Percentiles rank a stretch among this genome's conserved stretches.
Conservation (phyloP, 2,329 filamentous ascomycete genomes). For the Calycina marina region DNA sequence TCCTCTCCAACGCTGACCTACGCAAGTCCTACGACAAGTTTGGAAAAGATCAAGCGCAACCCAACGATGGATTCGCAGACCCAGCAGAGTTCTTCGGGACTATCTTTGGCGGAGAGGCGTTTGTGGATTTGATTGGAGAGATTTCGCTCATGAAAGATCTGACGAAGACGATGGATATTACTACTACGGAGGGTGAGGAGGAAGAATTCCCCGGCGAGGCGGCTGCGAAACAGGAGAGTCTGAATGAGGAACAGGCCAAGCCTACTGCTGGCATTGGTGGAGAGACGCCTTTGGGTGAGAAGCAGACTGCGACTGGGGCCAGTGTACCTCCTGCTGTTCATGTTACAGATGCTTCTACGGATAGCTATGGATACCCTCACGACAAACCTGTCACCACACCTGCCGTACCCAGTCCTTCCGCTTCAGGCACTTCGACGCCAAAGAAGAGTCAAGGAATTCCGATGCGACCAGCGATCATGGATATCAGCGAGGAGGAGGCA, state of each 20-base stretch:
- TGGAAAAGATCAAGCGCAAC: constrained; percentile 89
- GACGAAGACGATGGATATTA: constrained; percentile 96
- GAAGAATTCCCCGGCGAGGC: constrained; percentile 47
- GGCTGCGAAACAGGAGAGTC: constrained; percentile 40
- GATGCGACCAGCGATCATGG: constrained; percentile 74
- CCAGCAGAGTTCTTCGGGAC: constrained; percentile 95
- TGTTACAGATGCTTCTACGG: constrained; percentile 11
- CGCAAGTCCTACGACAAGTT: constrained; percentile 91
- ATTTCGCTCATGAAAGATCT: constrained; percentile 98
- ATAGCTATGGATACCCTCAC: constrained; percentile 3
- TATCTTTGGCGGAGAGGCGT: constrained; percentile 95
- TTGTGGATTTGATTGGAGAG: constrained; percentile 93
- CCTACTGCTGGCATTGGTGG: constrained; percentile 3
- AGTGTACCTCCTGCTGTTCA: constrained; percentile 8
- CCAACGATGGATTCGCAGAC: constrained; percentile 84
- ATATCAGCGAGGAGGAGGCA: constrained; percentile 68
- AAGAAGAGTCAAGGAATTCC: constrained; percentile 37
- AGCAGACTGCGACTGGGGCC: background rate
- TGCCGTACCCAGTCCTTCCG: constrained; percentile 11
- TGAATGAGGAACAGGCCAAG: constrained; percentile 22
- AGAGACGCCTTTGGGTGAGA: constrained; percentile 3
- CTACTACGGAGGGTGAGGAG: constrained; percentile 52
- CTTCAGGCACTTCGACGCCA: constrained; percentile 29
- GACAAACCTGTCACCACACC: constrained; percentile 1
- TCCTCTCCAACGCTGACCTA: constrained; percentile 76